These are phyloP conservation scores for Lasiosphaeriaceae sp. DNA, from an alignment of 495 filamentous ascomycete genomes.

Conservation along the genomic window DNA sequence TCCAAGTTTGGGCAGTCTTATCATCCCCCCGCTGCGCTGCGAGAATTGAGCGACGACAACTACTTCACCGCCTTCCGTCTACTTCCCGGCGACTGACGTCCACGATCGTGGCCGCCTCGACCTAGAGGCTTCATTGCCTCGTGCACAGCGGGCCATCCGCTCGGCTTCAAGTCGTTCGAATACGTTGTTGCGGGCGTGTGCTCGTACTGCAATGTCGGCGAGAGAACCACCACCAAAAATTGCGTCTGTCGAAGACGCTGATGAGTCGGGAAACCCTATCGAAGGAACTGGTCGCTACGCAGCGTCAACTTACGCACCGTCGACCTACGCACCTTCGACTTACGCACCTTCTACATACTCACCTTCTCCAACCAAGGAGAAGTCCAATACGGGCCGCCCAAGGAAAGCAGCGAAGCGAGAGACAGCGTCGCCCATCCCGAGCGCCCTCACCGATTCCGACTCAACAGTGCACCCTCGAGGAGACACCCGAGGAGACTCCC, in stretches of 20 bases:
- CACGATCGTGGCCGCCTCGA: slow-evolving; percentile 23
- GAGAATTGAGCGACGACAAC: slow-evolving; percentile 1
- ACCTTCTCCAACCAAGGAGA: slow-evolving; percentile 39
- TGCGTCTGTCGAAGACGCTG: slow-evolving; percentile 49
- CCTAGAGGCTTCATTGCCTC: slow-evolving; percentile 30
- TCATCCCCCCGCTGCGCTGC: neutral
- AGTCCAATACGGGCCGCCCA: slow-evolving; percentile 41
- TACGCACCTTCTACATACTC: slow-evolving; percentile 4
- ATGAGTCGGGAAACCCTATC: slow-evolving; percentile 38
- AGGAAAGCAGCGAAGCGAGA: slow-evolving; percentile 33
- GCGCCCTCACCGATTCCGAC: slow-evolving; percentile 41
- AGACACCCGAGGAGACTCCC: too few species aligned
- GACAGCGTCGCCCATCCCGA: slow-evolving; percentile 29
- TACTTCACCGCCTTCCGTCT: slow-evolving; percentile 1
- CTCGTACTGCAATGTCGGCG: slow-evolving; percentile 30
- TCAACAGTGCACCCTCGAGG: slow-evolving; percentile 32
- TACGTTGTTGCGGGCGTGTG: slow-evolving; percentile 14
- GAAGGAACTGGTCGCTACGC: slow-evolving; percentile 38
- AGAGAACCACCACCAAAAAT: slow-evolving; percentile 19
- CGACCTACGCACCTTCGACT: slow-evolving; percentile 21
- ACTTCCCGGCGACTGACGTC: slow-evolving; percentile 6
- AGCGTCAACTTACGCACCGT: slow-evolving; percentile 29
- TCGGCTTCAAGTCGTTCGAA: slow-evolving; percentile 6
- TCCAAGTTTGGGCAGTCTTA: neutral
- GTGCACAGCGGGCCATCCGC: slow-evolving; percentile 7